Conservation (phyloP, 306 rosid genomes). For the Malus sylvestris region DNA sequence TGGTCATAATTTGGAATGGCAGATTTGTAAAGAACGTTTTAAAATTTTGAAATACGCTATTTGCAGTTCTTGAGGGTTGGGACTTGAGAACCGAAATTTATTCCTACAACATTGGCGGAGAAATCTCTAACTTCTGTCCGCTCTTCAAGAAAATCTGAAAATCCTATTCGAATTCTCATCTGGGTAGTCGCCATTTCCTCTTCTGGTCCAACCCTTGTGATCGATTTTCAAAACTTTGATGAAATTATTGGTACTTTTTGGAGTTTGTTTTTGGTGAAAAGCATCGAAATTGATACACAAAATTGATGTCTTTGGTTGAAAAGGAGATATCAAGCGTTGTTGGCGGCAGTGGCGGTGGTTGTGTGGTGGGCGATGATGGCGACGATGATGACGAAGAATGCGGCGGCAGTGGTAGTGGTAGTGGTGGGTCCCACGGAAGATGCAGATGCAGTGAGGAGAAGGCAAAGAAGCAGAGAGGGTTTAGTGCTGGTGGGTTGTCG, state of each 20-base stretch:
- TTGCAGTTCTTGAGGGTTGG: background rate
- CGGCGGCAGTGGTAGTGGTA: background rate
- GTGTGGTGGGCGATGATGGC: conserved; percentile 24
- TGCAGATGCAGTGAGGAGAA: conserved; percentile 9
- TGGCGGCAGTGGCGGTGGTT: conserved; percentile 18
- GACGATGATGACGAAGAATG: conserved; percentile 28
- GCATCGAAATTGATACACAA: background rate
- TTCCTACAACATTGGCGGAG: conserved; percentile 5
- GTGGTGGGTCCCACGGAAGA: conserved; percentile 11
- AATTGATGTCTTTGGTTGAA: conserved; percentile 46
- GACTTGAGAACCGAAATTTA: background rate
- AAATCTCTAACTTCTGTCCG: background rate
- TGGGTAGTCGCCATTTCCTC: background rate
- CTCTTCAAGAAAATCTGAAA: background rate
- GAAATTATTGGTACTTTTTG: background rate
- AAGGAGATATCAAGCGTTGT: conserved; percentile 35
- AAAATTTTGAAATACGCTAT: background rate
- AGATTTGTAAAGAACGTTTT: background rate
- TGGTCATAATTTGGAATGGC: background rate
- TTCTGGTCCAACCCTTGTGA: background rate
- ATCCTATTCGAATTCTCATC: background rate
- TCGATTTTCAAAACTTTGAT: background rate
- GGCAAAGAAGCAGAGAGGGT: conserved; percentile 19
- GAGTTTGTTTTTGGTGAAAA: background rate
- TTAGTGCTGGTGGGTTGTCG: conserved; percentile 17